These are phyloP conservation scores for Carex cristatella DNA, from an alignment of 176 grass and related monocot genomes.

Conservation along the genomic window DNA sequence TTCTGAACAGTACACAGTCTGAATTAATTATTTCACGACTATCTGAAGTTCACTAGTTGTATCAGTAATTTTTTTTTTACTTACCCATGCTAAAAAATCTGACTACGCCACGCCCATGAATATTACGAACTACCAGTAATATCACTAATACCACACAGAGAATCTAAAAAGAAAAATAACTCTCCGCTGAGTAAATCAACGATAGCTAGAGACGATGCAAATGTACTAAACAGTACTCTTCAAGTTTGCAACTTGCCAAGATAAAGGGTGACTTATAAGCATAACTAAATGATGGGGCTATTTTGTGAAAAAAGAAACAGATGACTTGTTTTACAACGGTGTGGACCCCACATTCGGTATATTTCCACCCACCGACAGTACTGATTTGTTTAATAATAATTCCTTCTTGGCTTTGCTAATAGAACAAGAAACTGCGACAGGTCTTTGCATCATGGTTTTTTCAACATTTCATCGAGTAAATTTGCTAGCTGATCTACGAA, in stretches of 20 bases:
- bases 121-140: too few species aligned
- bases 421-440: not conserved
- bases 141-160: not conserved
- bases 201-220: not conserved
- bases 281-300: conserved; percentile 13
- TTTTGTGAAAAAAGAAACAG: not conserved
- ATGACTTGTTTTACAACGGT: not conserved
- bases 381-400: conserved; percentile 14
- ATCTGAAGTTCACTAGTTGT: too few species aligned
- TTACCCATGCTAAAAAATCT: too few species aligned
- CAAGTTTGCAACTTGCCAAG: not conserved
- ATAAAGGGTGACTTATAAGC: conserved; percentile 10
- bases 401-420: not conserved
- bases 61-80: too few species aligned
- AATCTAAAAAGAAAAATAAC: not conserved
- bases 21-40: too few species aligned
- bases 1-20: too few species aligned
- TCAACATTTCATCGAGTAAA: not conserved
- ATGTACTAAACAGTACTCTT: not conserved
- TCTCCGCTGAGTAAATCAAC: too few species aligned
- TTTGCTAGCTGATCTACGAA: too few species aligned
- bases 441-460: not conserved
- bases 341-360: conserved; percentile 21
- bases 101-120: too few species aligned
- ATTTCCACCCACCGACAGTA: conserved; percentile 29